Base-by-base conservation (phyloP, 805 yeast species). In the Teunomyces tritomae region DNA sequence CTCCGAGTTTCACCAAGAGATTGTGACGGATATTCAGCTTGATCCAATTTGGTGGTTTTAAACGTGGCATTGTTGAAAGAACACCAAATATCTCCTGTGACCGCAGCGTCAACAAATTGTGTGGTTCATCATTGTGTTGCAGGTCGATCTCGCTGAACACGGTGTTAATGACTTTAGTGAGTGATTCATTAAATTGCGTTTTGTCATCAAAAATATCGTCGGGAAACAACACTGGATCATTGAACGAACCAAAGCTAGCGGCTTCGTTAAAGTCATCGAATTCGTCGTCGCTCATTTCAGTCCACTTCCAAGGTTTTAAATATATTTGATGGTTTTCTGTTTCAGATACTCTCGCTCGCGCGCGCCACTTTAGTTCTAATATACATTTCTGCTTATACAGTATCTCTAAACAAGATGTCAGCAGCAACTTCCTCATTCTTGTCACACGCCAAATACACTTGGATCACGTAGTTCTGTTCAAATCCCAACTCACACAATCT, bases 351-450 rank as follows among this genome's bases (percentile, higher is more conserved):
- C 24, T 20, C 6, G 6, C 24, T 20, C 6, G 6, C 24, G 24
- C 24, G 24, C 24, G 24, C 24, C 6, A 20, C 24, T 20, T 20
- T 20, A 20, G 24, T 20, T 17, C 39, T 34, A 34, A 34, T 34
- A 34, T 34, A 34, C 39, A 34, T 34, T 29, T 34, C 39, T 34
- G 39, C 16, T 57, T 63, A 68, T 62, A 65, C 64, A 32, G 34
- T 32, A 63, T 72, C 77, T 52, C 77, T 70, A 58, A 94, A 87
- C 57, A 94, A 76, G 62, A 89, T 81, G 71, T 94, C 94, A 17
- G 98, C 99, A 37, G 99, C 90, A 59, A 89, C 80, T 73, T 92
- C 97, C 73, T 94, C 99, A 69, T 94, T 89, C 72, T 90, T 92
- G 62, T 94, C 99, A 69, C 99, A 94, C 36, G 98, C 98, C 78